Evolutionary conservation across 1,139 yeast species (phyloP), one percentile per base, ranked within the genome.

Genomic region (Yamadazyma trypodendri): DNA sequence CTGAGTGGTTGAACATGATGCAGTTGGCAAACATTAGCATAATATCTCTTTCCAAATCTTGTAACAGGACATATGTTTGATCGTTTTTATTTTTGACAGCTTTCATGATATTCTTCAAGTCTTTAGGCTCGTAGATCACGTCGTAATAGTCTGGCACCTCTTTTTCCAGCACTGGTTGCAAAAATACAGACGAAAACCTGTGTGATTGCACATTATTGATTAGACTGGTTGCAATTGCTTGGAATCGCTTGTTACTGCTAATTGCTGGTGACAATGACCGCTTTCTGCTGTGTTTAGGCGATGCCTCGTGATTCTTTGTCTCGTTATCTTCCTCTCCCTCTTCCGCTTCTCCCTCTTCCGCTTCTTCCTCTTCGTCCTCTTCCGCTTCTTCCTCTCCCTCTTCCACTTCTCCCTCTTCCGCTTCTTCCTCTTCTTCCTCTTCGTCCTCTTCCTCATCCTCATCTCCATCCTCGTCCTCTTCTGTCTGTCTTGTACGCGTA

Each of bases 21-120:
- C 92, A 86, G 57, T 86, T 86, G 36, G 92, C 85, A 63, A 83
- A 84, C 94, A 86, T 84, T 38, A 81, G 64, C 67, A 81, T 75
- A 28, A 86, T 65, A 44, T 83, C 87, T 39, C 84, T 66, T 50
- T 85, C 89, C 20, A 86, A 62, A 40, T 81, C 80, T 36, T 73
- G 68, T 30, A 85, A 74, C 47, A 72, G 69, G 1, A 79, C 80
- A 40, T 79, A 80, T 14, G 49, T 56, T 1, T 70, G 67, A 2
- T 61, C 59, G 2, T 45, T 44, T 41, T 68, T 71, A 55, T 55
- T 63, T 48, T 81, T 81, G 23, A 84, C 72, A 44, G 70, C 69
- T 34, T 72, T 70, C 42, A 75, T 66, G 33, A 86, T 77, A 4
- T 78, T 75, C 50, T 84, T 81, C 48, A 86, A 60, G 55, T 85